Evolutionary conservation across 257 asterid species (phyloP), one percentile per base, ranked within the genome.

Genomic region (Rehmannia glutinosa): DNA sequence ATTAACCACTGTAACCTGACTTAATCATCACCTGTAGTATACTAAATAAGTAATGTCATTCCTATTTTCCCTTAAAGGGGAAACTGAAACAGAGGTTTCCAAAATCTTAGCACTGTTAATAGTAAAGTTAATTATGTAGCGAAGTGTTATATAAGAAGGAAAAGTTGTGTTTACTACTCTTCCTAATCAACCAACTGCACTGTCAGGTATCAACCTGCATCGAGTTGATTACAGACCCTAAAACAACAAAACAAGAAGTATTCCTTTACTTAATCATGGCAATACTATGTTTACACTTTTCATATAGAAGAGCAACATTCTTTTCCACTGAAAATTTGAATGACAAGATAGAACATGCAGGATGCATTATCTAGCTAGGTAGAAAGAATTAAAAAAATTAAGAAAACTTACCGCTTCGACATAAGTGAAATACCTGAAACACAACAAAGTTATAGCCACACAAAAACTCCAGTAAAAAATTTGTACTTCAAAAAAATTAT

Each of bases 11-110:
- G 50, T 8, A 54, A 43, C 60, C 64, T 36, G 53, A 60, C 20
- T 60, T 79, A 49, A 42, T 28, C 70, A 66, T 49, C 43, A 56
- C 66, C 79, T 74, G 46, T 56, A 62, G 16, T 23, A 20, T 39
- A 17, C 13, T 10, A 64, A 42, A 62, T 57, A 65, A 10, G n/a
- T 45, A 65, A 64, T 30, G 16, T 2, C 38, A 46, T 66, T n/a
- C 16, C 47, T 41, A 70, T 32, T 42, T 8, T n/a, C 16, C 62
- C 24, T 8, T 6, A 38, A 19, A 15, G 25, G 15, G 8, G 39
- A 68, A 38, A 55, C 9, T 55, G 51, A 15, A 39, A 23, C 6
- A 8, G 30, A 32, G 10, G 13, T 3, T 13, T 28, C 11, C 24
- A n/a, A n/a, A n/a, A n/a, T n/a, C n/a, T n/a, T n/a, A n/a, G n/a